Percentiles rank a stretch among this genome's conserved stretches.
Evolutionary conservation across 371 early-diverging fungal genomes (phyloP).

Genomic region (Phascolomyces articulosus): DNA sequence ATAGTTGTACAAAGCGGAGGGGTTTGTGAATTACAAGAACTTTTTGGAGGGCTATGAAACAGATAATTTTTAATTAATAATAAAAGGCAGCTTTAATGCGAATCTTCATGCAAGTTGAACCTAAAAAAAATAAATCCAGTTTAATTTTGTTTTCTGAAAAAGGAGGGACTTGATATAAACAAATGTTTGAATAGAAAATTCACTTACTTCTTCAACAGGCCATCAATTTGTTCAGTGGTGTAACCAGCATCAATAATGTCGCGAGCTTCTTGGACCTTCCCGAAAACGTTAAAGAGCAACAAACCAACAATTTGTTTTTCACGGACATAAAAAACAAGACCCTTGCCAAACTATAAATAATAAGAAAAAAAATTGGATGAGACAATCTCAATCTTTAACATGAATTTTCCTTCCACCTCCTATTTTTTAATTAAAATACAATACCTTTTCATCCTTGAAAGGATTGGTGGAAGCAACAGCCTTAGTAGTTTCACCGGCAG

Average conservation of each 20-base stretch:
- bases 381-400: not conserved
- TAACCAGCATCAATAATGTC: constrained; percentile 57
- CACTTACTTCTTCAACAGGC: constrained; percentile 43
- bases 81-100: constrained; percentile 1
- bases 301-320: constrained; percentile 71
- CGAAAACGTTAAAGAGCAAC: constrained; percentile 72
- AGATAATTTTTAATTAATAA: not conserved
- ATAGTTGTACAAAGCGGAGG: no score
- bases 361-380: not conserved
- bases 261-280: constrained; percentile 74
- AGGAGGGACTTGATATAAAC: no score
- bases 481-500: constrained; percentile 32
- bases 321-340: constrained; percentile 72
- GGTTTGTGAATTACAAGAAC: not conserved
- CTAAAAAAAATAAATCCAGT: not conserved
- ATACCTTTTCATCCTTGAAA: constrained; percentile 41
- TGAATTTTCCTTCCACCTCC: not conserved
- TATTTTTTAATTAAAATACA: no score
- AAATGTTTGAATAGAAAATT: not conserved
- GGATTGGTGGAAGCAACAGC: constrained; percentile 29
- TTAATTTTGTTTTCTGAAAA: no score
- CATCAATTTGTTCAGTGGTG: constrained; percentile 50
- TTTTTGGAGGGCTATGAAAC: not conserved
- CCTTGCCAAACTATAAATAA: constrained; percentile 63
- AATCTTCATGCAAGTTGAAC: constrained; percentile 17